Percentiles rank a stretch among this genome's conserved stretches.
phyloP scores from a whole-genome alignment of 78 protist species.

The Trichosphaerium sp. region DNA sequence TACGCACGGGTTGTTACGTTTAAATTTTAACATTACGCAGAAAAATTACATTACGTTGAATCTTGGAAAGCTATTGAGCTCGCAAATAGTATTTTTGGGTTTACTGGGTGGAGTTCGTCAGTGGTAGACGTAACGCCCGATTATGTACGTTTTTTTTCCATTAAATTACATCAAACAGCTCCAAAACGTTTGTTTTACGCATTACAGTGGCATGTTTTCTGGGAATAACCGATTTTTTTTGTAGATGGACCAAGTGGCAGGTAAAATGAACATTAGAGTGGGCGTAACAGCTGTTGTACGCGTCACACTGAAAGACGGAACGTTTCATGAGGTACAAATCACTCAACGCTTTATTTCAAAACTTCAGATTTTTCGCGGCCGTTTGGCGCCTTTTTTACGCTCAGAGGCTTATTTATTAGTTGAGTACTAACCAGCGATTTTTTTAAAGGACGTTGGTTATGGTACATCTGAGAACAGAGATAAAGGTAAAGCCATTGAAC shows the following conservation, averaged over 20 bases:
- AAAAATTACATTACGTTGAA: slow-evolving; percentile 31
- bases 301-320: slow-evolving; percentile 49
- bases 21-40: no score
- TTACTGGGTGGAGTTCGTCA: slow-evolving; percentile 57
- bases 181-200: neutral
- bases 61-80: slow-evolving; percentile 52
- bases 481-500: slow-evolving; percentile 52
- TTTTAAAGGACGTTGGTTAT: slow-evolving; percentile 49
- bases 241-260: neutral
- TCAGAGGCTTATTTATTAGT: neutral
- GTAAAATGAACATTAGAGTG: slow-evolving; percentile 3
- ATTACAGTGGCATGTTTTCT: no score
- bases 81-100: slow-evolving; percentile 58
- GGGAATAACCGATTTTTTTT: no score
- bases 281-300: slow-evolving; percentile 33
- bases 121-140: slow-evolving; percentile 29
- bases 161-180: neutral
- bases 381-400: no score
- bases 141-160: slow-evolving; percentile 8
- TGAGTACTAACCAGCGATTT: neutral
- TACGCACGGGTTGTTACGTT: no score
- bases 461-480: slow-evolving; percentile 18
- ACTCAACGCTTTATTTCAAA: neutral
- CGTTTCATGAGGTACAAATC: slow-evolving; percentile 48
- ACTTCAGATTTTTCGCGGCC: no score